Evolutionary conservation across 805 yeast genomes (phyloP).

Genomic region (Candida manassasensis): DNA sequence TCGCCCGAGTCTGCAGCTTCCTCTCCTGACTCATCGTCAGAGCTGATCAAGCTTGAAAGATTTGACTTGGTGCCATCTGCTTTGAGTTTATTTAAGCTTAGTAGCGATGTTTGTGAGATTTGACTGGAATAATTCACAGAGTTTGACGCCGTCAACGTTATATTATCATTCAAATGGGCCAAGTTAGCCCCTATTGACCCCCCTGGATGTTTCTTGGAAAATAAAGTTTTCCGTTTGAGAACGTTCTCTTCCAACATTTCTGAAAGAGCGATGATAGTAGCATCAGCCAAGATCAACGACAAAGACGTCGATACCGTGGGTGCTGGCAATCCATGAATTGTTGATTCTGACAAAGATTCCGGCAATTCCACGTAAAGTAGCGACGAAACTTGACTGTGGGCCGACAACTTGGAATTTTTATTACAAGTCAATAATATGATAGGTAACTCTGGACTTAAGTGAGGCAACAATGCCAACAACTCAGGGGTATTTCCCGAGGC

Average conservation of each 20-base stretch:
- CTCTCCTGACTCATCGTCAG: conserved; percentile 19
- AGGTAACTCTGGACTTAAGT: conserved; percentile 50
- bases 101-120: conserved; percentile 5
- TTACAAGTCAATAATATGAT: conserved; percentile 62
- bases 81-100: conserved; percentile 13
- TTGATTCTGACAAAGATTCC: conserved; percentile 48
- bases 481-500: conserved; percentile 86
- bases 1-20: conserved; percentile 11
- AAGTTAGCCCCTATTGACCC: conserved; percentile 73
- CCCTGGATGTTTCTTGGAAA: conserved; percentile 81
- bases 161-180: conserved; percentile 28
- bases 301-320: conserved; percentile 84
- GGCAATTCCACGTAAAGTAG: conserved; percentile 64
- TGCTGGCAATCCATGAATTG: conserved; percentile 75
- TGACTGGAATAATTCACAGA: conserved; percentile 1
- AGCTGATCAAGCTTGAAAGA: conserved; percentile 13
- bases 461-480: conserved; percentile 52
- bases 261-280: conserved; percentile 67
- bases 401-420: conserved; percentile 51
- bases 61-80: conserved; percentile 7
- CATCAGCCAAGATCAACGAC: conserved; percentile 71
- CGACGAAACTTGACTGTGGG: conserved; percentile 44
- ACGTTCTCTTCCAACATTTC: conserved; percentile 61
- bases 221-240: conserved; percentile 47
- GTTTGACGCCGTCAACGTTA: conserved; percentile 5